Evolutionary conservation across 164 flowering plant species (phyloP), one percentile per base, ranked within the genome.

Genomic region (Annona cherimola): DNA sequence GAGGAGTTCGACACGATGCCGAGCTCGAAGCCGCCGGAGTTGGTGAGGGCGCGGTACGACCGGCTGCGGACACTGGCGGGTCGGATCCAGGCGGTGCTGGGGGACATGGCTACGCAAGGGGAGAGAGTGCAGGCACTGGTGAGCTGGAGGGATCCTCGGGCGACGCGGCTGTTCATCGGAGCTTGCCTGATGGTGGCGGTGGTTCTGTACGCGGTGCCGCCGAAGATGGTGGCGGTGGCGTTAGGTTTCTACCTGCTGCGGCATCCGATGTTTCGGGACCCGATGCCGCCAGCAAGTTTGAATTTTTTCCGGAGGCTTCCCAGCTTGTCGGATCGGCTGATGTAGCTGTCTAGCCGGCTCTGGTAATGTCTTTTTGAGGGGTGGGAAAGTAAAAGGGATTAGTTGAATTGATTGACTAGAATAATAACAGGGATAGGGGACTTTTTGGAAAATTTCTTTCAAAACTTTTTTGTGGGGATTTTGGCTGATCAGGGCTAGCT

Each of bases 161-260:
- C 99, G 16, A 90, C 97, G 1, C 85, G 86, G 61, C 20, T 96
- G 72, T 93, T 93, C 83, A 88, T 96, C 0, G 94, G 87, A 41
- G 78, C 87, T 11, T 92, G 97, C 61, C 61, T 92, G 1, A 71
- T 68, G 26, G 89, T 92, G 44, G 87, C 98, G 2, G 46, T 90
- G 45, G 70, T 83, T 20, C 77, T 95, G 11, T 95, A 95, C 57
- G 75, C 71, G 54, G 96, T 90, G 69, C 98, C 99, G 6, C 83
- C 97, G 1, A 96, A 96, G 77, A 91, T 96, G 99, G 98, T 90
- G 76, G 95, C 97, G 0, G 97, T 96, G 81, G 98, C 99, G 0
- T 75, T 92, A 1, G 99, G 99, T 18, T 96, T 96, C 74, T 96
- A 93, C 74, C 88, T 86, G 72, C 74, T 96, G 3, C 80, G 99